Percentiles rank a stretch among this genome's conserved stretches.
Conservation (phyloP, 306 rosid genomes). For the Prosopis cineraria region DNA sequence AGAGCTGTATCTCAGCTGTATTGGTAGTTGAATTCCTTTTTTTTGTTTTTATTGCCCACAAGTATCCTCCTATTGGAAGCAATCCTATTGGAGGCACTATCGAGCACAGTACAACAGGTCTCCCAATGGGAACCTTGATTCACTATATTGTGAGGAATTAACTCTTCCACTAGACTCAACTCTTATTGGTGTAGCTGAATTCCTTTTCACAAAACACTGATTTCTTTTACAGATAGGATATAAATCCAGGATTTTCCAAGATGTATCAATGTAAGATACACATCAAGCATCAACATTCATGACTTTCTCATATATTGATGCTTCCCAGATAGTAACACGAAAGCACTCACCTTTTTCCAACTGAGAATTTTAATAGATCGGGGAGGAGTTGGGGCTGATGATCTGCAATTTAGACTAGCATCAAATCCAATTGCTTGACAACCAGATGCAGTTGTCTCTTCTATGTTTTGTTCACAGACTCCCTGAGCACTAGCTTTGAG, state of each 20-base stretch:
- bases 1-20: background rate
- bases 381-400: constrained; percentile 97
- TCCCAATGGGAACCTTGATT: too few relatives aligned
- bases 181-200: too few relatives aligned
- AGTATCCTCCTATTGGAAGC: too few relatives aligned
- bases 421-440: constrained; percentile 92
- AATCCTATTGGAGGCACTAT: too few relatives aligned
- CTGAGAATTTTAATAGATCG: constrained; percentile 76
- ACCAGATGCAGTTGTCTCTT: constrained; percentile 82
- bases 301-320: background rate
- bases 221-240: background rate
- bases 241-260: background rate
- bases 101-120: too few relatives aligned
- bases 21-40: background rate
- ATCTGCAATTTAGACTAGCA: constrained; percentile 82
- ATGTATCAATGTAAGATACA: background rate
- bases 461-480: constrained; percentile 45
- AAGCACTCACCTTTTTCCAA: constrained; percentile 71
- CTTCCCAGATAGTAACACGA: constrained; percentile 10
- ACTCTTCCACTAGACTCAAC: too few relatives aligned
- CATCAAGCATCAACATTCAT: background rate
- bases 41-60: too few relatives aligned
- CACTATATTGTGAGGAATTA: too few relatives aligned
- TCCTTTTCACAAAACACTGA: background rate
- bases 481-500: constrained; percentile 58